Conservation (phyloP, 805 yeast species). For the Candida qinlingensis region DNA sequence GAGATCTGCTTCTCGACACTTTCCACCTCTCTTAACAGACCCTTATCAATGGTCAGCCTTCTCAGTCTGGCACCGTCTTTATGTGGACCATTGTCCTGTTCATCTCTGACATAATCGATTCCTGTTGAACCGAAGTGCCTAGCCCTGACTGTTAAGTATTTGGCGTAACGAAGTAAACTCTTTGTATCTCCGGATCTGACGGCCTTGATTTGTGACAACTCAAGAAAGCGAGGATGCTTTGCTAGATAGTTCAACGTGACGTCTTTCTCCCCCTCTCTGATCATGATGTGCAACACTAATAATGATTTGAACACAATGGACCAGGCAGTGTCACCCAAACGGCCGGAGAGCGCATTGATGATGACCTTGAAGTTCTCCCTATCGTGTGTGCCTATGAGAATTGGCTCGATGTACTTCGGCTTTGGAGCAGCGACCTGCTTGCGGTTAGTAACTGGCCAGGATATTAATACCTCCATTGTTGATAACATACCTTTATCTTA, state of each 20-base stretch:
- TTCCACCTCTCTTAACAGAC: constrained; percentile 79
- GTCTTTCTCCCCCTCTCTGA: constrained; percentile 83
- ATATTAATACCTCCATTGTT: no score
- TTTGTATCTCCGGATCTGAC: constrained; percentile 42
- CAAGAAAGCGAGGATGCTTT: constrained; percentile 45
- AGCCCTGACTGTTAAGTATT: constrained; percentile 64
- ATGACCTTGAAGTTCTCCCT: constrained; percentile 54
- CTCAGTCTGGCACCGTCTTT: constrained; percentile 59
- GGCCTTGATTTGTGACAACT: constrained; percentile 34
- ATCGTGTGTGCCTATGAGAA: constrained; percentile 45
- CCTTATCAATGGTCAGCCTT: constrained; percentile 63
- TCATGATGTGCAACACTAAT: constrained; percentile 82
- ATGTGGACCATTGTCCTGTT: constrained; percentile 36
- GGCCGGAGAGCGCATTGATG: constrained; percentile 52
- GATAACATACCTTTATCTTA: constrained; percentile 42
- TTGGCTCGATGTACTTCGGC: constrained; percentile 92
- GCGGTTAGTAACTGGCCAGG: no score
- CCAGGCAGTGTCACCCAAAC: constrained; percentile 84
- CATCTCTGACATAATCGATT: constrained; percentile 76
- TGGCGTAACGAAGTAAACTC: constrained; percentile 59
- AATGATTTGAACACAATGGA: constrained; percentile 83
- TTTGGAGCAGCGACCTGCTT: constrained; percentile 90
- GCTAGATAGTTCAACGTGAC: constrained; percentile 61
- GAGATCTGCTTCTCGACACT: constrained; percentile 80
- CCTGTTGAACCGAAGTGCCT: constrained; percentile 59